Base-by-base conservation (phyloP, 306 rosid genomes). In the Rubus parviflorus region DNA sequence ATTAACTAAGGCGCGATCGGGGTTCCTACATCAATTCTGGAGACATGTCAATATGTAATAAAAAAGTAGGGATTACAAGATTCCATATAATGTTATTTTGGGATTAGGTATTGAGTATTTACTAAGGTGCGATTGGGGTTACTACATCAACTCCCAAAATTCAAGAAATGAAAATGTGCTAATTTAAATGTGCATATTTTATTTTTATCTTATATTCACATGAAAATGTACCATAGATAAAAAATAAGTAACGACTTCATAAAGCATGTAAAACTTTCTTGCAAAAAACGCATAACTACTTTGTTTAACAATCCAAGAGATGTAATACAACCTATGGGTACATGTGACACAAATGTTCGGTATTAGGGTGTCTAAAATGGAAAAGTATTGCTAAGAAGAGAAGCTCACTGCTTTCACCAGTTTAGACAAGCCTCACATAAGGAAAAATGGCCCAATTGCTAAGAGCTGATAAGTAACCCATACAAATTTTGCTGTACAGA, bases 401-500 rank as follows among this genome's bases (percentile, higher is more conserved):
- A 69, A 15, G 23, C 47, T 51, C 62, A 17, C 17, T 49, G 46
- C 57, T 71, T 35, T 35, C 35, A 71, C 75, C 46, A 19, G 17
- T 37, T 20, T 17, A 51, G 46, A 52, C 6, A 9, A 71, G 46
- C 60, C 58, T 37, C 62, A 37, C 47, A 51, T 20, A 73, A 69
- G 7, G 8, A 62, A 62, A 62, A 61, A 3, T 47, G 8, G 2
- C 35, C 25, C 11, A 47, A 48, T 3, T 61, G 74, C 74, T 25
- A 70, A 4, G 8, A 48, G 15, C 62, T 15, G 2, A 70, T 58
- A 69, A 68, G 3, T 20, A 45, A 67, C 37, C 30, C 19, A 9
- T 9, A 54, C 74, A 70, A 8, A 69, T 6, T 35, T 67, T 67
- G 52, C 52, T 68, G 43, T 60, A 25, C 42, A 61, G 61, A 51